phyloP scores from a whole-genome alignment of 768 basidiomycete genomes.

The Scleroderma citrinum region DNA sequence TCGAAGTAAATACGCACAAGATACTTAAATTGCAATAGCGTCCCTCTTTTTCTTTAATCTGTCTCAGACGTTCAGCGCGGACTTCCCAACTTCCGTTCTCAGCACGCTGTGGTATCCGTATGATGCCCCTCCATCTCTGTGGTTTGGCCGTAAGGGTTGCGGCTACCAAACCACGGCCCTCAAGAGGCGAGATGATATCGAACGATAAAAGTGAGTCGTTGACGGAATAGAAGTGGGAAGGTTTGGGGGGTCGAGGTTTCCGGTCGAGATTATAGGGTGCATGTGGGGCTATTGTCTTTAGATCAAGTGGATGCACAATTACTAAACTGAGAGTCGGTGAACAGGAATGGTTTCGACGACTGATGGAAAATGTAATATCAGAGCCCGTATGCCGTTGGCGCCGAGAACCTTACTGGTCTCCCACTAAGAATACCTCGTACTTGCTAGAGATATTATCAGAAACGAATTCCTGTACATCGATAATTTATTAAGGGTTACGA shows the following conservation, averaged over 20 bases:
- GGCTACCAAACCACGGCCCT: slow-evolving; percentile 41
- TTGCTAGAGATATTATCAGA: slow-evolving; percentile 39
- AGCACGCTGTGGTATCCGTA: slow-evolving; percentile 38
- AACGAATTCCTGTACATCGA: slow-evolving; percentile 49
- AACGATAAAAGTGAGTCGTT: slow-evolving; percentile 25
- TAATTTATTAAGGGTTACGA: not conserved
- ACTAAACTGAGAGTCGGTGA: slow-evolving; percentile 11
- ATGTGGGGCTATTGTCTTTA: slow-evolving; percentile 10
- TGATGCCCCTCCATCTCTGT: slow-evolving; percentile 47
- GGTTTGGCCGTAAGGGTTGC: slow-evolving; percentile 26
- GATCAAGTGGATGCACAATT: slow-evolving; percentile 13
- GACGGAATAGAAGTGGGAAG: not conserved
- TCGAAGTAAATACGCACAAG: slow-evolving; percentile 9
- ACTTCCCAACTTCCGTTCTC: slow-evolving; percentile 23
- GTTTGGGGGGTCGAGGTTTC: slow-evolving; percentile 7
- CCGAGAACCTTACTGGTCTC: slow-evolving; percentile 50
- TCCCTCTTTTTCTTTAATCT: slow-evolving; percentile 27
- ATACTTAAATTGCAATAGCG: slow-evolving; percentile 35
- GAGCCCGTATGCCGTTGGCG: not conserved
- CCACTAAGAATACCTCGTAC: slow-evolving; percentile 46
- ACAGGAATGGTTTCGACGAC: slow-evolving; percentile 40
- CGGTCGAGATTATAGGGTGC: not conserved
- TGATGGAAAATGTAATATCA: slow-evolving; percentile 16
- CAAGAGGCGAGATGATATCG: slow-evolving; percentile 38
- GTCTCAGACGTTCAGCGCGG: slow-evolving; percentile 18